These are phyloP conservation scores for Penicillium sp. DNA, from an alignment of 2,329 filamentous ascomycete genomes.

Conservation along the genomic window DNA sequence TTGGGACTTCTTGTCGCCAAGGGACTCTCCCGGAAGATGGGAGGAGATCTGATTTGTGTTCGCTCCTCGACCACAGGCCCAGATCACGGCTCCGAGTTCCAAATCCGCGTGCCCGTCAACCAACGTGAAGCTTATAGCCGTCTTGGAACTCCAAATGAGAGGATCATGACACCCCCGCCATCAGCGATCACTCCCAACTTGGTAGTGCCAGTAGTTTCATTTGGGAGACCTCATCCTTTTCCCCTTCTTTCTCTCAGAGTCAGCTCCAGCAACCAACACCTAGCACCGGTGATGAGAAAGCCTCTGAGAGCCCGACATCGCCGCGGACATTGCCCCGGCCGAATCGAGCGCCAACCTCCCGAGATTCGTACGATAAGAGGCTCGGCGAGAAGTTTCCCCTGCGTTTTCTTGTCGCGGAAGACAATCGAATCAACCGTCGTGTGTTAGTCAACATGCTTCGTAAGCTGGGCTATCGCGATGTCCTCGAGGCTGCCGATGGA, in stretches of 20 bases:
- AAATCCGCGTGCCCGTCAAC: slow-evolving; percentile 59
- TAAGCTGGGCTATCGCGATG: slow-evolving; percentile 60
- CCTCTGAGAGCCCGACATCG: slow-evolving; percentile 22
- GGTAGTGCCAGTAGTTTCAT: slow-evolving; percentile 23
- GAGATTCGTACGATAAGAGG: slow-evolving; percentile 49
- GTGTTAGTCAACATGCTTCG: slow-evolving; percentile 62
- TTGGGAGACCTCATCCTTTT: slow-evolving; percentile 19
- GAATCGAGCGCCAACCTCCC: slow-evolving; percentile 24
- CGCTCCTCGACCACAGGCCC: slow-evolving; percentile 59
- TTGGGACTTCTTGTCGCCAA: slow-evolving; percentile 68
- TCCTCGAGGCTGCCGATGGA: slow-evolving; percentile 63
- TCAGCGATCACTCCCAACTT: slow-evolving; percentile 19
- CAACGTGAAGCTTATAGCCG: slow-evolving; percentile 44
- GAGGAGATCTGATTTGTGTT: slow-evolving; percentile 61
- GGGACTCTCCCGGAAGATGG: slow-evolving; percentile 62
- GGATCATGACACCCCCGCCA: slow-evolving; percentile 33
- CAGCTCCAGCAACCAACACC: slow-evolving; percentile 31
- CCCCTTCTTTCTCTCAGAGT: slow-evolving; percentile 24
- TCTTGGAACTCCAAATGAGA: slow-evolving; percentile 47
- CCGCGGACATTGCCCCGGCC: slow-evolving; percentile 21
- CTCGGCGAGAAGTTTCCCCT: slow-evolving; percentile 58
- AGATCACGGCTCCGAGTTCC: slow-evolving; percentile 61
- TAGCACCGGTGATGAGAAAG: slow-evolving; percentile 24
- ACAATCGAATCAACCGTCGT: slow-evolving; percentile 66
- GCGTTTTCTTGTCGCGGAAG: slow-evolving; percentile 65